These are phyloP conservation scores for Larix kaempferi DNA, from an alignment of 75 land plant species.

Conservation along the genomic window DNA sequence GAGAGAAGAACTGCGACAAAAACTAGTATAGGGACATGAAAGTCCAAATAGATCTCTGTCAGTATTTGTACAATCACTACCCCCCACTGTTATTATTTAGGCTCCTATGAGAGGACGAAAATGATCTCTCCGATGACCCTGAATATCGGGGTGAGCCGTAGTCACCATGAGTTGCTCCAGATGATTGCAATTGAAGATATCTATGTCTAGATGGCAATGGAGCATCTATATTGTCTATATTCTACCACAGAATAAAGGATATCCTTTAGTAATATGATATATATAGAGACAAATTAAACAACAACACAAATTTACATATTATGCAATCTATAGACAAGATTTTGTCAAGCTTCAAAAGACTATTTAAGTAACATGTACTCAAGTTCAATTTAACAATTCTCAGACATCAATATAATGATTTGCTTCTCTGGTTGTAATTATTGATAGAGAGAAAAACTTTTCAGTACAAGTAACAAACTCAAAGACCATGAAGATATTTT, in stretches of 20 bases:
- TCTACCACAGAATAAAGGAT: neutral
- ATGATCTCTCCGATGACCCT: slow-evolving; percentile 13
- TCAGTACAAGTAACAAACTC: too few relatives aligned
- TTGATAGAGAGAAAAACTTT: neutral
- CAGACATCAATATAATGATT: neutral
- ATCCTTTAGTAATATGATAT: neutral
- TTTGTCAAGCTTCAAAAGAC: neutral
- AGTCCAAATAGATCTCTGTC: slow-evolving; percentile 15
- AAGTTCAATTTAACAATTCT: neutral
- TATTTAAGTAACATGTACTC: neutral
- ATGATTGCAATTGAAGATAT: slow-evolving; percentile 4
- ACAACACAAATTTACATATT: neutral
- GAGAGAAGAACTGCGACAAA: slow-evolving; percentile 30
- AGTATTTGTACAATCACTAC: slow-evolving; percentile 15
- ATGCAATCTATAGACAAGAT: neutral
- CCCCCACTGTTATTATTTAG: slow-evolving; percentile 13
- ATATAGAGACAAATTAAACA: neutral
- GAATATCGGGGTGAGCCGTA: slow-evolving; percentile 29
- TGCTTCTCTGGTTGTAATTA: neutral
- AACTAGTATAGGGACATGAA: slow-evolving; percentile 35
- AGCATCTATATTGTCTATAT: neutral
- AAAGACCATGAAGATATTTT: too few relatives aligned
- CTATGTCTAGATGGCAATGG: slow-evolving; percentile 5
- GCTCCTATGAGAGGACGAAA: slow-evolving; percentile 21
- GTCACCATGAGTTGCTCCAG: slow-evolving; percentile 16